phyloP scores from a whole-genome alignment of 192 early-diverging fungal genomes.

The Podila minutissima region DNA sequence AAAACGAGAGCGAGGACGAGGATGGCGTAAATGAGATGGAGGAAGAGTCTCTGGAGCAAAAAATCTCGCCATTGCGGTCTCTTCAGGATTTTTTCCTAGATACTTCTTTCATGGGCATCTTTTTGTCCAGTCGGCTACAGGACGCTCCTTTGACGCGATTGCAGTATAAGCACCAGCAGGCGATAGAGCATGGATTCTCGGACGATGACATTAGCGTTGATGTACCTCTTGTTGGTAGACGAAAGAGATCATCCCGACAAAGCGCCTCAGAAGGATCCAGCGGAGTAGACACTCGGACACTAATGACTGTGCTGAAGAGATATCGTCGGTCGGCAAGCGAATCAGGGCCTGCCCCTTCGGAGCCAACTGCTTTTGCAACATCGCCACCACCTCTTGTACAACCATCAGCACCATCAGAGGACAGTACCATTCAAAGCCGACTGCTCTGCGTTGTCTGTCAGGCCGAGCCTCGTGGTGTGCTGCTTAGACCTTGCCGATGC shows the following conservation, averaged over 20 bases:
- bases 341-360: background rate
- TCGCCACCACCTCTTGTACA: conserved; percentile 22
- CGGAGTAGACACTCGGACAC: conserved; percentile 6
- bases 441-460: conserved; percentile 46
- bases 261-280: background rate
- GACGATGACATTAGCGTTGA: background rate
- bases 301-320: conserved; percentile 21
- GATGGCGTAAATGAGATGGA: conserved; percentile 17
- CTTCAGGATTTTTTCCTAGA: conserved; percentile 47
- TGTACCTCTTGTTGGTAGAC: conserved; percentile 1
- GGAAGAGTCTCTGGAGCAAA: conserved; percentile 1
- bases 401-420: background rate
- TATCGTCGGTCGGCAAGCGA: conserved; percentile 23
- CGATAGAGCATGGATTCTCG: background rate
- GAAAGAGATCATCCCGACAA: background rate
- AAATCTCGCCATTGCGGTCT: conserved; percentile 9
- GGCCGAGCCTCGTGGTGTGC: conserved; percentile 34
- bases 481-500: conserved; percentile 44
- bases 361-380: background rate
- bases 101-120: conserved; percentile 48
- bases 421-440: conserved; percentile 23
- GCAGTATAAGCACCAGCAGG: conserved; percentile 18
- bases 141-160: conserved; percentile 35
- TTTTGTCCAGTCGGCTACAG: conserved; percentile 37
- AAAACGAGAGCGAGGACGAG: background rate